Evolutionary conservation across 1,284 basidiomycete genomes (phyloP), one percentile per base, ranked within the genome.

Genomic region (Ustilago lituana): DNA sequence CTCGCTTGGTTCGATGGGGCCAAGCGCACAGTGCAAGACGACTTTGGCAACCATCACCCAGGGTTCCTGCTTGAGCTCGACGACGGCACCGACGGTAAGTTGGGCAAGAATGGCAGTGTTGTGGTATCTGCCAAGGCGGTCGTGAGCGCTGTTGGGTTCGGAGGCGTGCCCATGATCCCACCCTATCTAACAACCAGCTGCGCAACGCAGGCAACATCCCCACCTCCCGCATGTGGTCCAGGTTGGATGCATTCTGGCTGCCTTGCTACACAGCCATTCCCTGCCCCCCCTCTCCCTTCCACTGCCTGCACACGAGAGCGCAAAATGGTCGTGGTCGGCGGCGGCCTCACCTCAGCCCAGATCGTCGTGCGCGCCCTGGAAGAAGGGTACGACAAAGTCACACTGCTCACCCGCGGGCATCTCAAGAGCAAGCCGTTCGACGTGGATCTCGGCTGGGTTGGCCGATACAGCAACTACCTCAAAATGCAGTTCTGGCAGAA

Each of bases 281-380:
- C 58, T 11, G 76, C 76, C 0, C 35, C 62, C 1, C 15, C 27
- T 14, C 26, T 67, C 22, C 15, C 53, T 10, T 51, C 76, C 11
- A 72, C 77, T 0, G 9, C 57, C 1, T 20, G 57, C 12, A 14
- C 54, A 2, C 36, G 29, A 3, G 20, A 17, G 15, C 45, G 19
- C 0, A 70, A 60, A 0, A 64, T 79, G n/a, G 56, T 82, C 10
- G 73, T 83, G 5, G 69, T 83, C 15, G 83, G 83, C 4, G 83
- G 83, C 24, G 83, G 82, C 0, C 74, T 84, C 19, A 83, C 83
- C 3, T 82, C 82, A 5, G 82, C 83, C 1, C 83, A 84, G 48
- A 73, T 83, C 29, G 60, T 72, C 29, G 76, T 82, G 23, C 70
- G 81, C 4, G 77, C 77, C 1, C 51, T 83, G 8, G 40, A 63